Evolutionary conservation across 108 stramenopile species (phyloP), one percentile per base, ranked within the genome.

Genomic region (Ochromonas danica): DNA sequence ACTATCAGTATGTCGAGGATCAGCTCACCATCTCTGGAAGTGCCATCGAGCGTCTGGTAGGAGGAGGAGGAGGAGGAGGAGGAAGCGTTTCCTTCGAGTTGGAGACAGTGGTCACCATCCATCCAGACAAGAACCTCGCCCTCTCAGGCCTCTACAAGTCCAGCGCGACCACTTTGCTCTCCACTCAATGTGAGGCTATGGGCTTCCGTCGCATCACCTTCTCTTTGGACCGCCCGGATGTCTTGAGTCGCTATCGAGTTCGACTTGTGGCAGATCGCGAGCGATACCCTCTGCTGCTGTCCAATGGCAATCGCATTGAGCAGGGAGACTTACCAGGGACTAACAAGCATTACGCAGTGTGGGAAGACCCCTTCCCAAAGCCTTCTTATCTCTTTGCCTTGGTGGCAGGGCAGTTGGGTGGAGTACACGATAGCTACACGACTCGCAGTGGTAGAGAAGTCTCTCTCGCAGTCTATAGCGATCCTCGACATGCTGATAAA

Each of bases 361-460:
- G 95, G 95, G 86, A 86, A 43, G 95, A 98, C 89, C 97, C 97
- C 0, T 95, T 89, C 63, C 95, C 93, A 28, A 98, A 98, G 84
- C 97, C 97, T 0, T 86, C 84, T 51, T 98, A 98, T 82, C 84
- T 98, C 35, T 98, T 98, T 86, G 92, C 92, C 63, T 85, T 93
- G 27, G 95, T 96, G 36, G 97, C 93, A 2, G 97, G 97, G 0
- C 39, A 94, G 42, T 86, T 96, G 40, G 92, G 91, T 27, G 89
- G 82, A 38, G 93, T 97, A 62, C 65, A 83, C 43, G 91, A 91
- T 72, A 79, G 81, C 0, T 96, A 90, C 82, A 91, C 86, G 33
- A 85, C 80, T 0, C 80, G 82, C 3, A 90, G 88, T 1, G 95
- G 95, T 0, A 83, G 91, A 1, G 82, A 88, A 43, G 94, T 97